phyloP scores from a whole-genome alignment of 306 rosid species.

The Cotoneaster glaucophyllus region DNA sequence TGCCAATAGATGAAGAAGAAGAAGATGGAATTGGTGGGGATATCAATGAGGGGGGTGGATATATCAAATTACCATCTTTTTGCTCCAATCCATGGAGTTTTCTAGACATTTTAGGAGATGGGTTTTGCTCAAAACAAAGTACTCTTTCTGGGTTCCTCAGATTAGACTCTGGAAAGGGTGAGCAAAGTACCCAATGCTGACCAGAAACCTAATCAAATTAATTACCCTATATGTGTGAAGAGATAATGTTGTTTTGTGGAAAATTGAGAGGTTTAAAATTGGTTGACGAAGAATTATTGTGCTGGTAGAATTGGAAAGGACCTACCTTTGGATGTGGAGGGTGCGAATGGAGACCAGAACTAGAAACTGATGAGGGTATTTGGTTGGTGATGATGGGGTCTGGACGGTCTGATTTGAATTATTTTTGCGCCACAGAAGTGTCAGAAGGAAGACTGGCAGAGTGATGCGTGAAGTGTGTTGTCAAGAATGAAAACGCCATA shows the following conservation, averaged over 20 bases:
- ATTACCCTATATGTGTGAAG: neutral
- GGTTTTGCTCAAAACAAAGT: neutral
- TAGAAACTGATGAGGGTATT: neutral
- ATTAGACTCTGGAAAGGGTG: neutral
- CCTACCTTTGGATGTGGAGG: conserved; percentile 5
- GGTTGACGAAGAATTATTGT: neutral
- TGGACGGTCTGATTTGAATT: conserved; percentile 15
- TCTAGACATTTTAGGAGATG: conserved; percentile 30
- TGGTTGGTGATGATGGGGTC: conserved; percentile 27
- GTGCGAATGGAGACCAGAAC: neutral
- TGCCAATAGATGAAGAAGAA: conserved; percentile 37
- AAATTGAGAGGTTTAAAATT: conserved; percentile 1
- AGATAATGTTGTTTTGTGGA: neutral
- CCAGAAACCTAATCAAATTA: neutral
- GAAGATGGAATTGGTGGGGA: conserved; percentile 3
- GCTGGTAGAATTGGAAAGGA: conserved; percentile 12
- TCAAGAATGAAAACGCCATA: neutral
- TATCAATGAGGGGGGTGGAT: conserved; percentile 28
- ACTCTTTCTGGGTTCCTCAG: neutral
- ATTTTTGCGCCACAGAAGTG: conserved; percentile 22
- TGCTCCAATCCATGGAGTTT: conserved; percentile 14
- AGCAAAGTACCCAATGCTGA: neutral
- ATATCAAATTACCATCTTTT: conserved; percentile 22
- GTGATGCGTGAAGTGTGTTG: neutral
- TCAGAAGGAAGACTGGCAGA: neutral